Conservation (phyloP, 768 basidiomycete genomes). For the Fomitopsis serialis region DNA sequence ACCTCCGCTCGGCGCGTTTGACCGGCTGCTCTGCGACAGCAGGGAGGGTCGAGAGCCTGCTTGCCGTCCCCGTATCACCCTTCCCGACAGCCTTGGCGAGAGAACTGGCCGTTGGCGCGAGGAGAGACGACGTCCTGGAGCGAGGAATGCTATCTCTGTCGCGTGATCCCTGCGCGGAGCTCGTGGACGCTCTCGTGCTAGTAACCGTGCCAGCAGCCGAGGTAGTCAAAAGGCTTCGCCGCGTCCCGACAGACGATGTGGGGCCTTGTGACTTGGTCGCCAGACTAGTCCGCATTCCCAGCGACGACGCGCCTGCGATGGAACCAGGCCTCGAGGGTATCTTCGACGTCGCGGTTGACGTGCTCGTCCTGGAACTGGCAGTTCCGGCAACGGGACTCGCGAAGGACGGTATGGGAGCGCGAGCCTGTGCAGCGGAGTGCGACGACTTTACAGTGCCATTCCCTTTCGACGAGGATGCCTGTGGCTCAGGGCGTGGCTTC, state of each 20-base stretch:
- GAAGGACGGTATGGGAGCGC: slow-evolving; percentile 25
- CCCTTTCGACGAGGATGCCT: slow-evolving; percentile 2
- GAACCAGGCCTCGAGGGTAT: slow-evolving; percentile 5
- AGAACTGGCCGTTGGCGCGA: slow-evolving; percentile 76
- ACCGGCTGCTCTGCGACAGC: slow-evolving; percentile 6
- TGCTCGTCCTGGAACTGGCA: slow-evolving; percentile 7
- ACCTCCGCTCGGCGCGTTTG: slow-evolving; percentile 10
- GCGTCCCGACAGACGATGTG: slow-evolving; percentile 42
- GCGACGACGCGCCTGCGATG: slow-evolving; percentile 22
- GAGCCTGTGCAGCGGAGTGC: slow-evolving; percentile 10
- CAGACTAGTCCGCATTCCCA: slow-evolving; percentile 25
- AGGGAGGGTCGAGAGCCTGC: slow-evolving; percentile 8
- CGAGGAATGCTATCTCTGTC: not conserved
- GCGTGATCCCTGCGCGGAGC: not conserved
- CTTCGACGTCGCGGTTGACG: not conserved
- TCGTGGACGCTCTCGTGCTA: not conserved
- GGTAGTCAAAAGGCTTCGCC: slow-evolving; percentile 18
- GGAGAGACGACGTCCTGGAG: slow-evolving; percentile 35
- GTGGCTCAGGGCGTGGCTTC: slow-evolving; percentile 4
- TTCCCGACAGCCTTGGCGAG: slow-evolving; percentile 45
- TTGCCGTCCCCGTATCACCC: slow-evolving; percentile 1
- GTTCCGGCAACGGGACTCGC: slow-evolving; percentile 5
- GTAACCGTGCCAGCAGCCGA: slow-evolving; percentile 1
- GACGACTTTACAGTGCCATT: slow-evolving; percentile 8
- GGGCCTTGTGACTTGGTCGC: slow-evolving; percentile 21